Evolutionary conservation across 805 yeast species (phyloP).

Genomic region (Nakazawaea siamensis): DNA sequence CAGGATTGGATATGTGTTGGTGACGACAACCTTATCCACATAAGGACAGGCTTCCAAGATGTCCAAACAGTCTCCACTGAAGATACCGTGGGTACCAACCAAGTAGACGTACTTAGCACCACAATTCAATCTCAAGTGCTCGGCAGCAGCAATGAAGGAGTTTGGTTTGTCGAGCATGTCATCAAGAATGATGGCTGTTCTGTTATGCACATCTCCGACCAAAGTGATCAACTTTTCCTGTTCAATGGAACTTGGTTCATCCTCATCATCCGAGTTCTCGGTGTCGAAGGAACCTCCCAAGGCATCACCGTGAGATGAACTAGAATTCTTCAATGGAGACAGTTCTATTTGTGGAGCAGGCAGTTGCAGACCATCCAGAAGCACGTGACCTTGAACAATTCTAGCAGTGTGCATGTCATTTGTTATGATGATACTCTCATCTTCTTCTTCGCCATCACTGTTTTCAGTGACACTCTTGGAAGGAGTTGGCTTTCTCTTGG

Average conservation of each 20-base stretch:
- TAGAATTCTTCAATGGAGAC: background rate
- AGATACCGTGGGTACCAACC: constrained; percentile 93
- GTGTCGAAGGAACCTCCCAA: constrained; percentile 80
- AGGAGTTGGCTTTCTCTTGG: constrained; percentile 10
- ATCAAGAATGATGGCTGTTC: constrained; percentile 89
- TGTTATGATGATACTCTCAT: constrained; percentile 60
- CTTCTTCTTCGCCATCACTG: constrained; percentile 42
- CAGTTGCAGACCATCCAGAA: constrained; percentile 66
- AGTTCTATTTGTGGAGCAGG: too few relatives aligned
- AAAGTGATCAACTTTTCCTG: constrained; percentile 87
- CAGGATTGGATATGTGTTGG: constrained; percentile 90
- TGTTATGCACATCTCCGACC: constrained; percentile 90
- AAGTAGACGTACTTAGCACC: constrained; percentile 90
- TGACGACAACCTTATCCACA: constrained; percentile 88
- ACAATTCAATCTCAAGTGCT: constrained; percentile 90
- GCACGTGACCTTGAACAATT: constrained; percentile 94
- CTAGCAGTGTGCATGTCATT: constrained; percentile 91
- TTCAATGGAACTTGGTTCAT: constrained; percentile 52
- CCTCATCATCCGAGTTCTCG: constrained; percentile 83
- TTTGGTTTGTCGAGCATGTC: constrained; percentile 97
- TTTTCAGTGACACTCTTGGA: constrained; percentile 1
- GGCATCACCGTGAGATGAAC: constrained; percentile 24
- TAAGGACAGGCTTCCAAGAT: constrained; percentile 68
- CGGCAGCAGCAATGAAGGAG: constrained; percentile 95
- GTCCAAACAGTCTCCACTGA: constrained; percentile 81